A percentile compares a stretch with the other conserved stretches of the same genome.
Evolutionary conservation across 805 yeast genomes (phyloP).

Genomic region (Candida verbasci): DNA sequence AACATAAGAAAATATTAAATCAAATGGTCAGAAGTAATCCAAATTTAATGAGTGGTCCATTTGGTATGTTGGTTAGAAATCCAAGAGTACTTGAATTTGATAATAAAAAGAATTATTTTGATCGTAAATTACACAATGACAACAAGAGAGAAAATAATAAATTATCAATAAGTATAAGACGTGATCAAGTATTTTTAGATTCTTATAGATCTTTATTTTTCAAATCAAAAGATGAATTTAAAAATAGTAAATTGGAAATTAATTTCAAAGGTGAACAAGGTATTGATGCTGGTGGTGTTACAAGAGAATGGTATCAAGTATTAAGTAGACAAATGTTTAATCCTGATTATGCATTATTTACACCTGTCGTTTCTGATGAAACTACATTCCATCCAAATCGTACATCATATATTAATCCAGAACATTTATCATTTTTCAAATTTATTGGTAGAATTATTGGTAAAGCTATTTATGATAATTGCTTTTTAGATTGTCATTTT

Average conservation of each 20-base stretch:
- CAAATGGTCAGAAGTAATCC: constrained; percentile 90
- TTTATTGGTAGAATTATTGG: constrained; percentile 94
- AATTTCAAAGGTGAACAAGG: constrained; percentile 93
- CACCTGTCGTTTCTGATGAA: constrained; percentile 86
- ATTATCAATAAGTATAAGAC: constrained; percentile 64
- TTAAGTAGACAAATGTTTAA: constrained; percentile 92
- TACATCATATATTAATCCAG: constrained; percentile 88
- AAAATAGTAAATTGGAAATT: constrained; percentile 68
- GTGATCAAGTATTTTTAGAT: constrained; percentile 90
- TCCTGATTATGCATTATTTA: constrained; percentile 88
- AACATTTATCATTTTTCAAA: constrained; percentile 86
- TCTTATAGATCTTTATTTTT: constrained; percentile 80
- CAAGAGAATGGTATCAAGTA: constrained; percentile 97
- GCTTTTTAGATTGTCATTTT: constrained; percentile 89
- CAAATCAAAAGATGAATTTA: constrained; percentile 70
- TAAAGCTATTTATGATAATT: constrained; percentile 84
- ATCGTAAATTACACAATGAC: constrained; percentile 59
- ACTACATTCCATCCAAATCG: constrained; percentile 95
- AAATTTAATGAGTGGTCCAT: constrained; percentile 92
- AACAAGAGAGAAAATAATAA: constrained; percentile 41
- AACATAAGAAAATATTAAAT: constrained; percentile 81
- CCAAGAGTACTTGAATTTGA: constrained; percentile 92
- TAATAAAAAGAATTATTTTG: constrained; percentile 84
- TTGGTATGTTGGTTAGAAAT: constrained; percentile 80
- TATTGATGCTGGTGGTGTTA: constrained; percentile 97